Conservation (phyloP, 139 green algal species). For the Prasinococcaceae sp. region DNA sequence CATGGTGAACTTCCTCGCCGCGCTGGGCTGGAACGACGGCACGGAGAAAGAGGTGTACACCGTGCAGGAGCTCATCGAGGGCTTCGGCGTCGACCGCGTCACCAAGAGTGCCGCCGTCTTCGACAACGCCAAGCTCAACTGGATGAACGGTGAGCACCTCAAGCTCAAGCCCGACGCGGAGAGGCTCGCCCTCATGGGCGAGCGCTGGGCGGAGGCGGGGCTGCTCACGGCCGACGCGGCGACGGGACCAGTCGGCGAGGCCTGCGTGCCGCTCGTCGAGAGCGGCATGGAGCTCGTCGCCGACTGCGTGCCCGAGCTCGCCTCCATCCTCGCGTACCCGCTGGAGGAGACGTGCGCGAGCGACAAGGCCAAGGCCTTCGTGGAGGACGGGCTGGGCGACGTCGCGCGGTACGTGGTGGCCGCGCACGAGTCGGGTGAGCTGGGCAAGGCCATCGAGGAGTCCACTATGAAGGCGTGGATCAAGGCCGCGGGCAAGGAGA, state of each 20-base stretch:
- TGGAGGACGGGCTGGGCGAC: slow-evolving; percentile 61
- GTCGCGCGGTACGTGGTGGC: slow-evolving; percentile 54
- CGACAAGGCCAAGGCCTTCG: slow-evolving; percentile 19
- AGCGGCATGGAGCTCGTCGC: slow-evolving; percentile 34
- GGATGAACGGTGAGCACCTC: slow-evolving; percentile 74
- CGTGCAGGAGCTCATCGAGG: slow-evolving; percentile 19
- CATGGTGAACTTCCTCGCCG: slow-evolving; percentile 92
- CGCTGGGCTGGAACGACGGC: slow-evolving; percentile 98
- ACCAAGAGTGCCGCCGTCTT: slow-evolving; percentile 91
- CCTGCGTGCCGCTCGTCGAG: slow-evolving; percentile 8
- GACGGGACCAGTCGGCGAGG: too few relatives aligned
- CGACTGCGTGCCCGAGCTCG: slow-evolving; percentile 47
- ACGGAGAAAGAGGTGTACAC: slow-evolving; percentile 91
- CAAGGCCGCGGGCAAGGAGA: slow-evolving; percentile 81
- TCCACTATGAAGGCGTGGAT: slow-evolving; percentile 71
- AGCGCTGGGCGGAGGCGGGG: slow-evolving; percentile 33
- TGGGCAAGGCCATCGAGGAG: slow-evolving; percentile 47
- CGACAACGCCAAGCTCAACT: slow-evolving; percentile 54
- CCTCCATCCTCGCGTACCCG: slow-evolving; percentile 64
- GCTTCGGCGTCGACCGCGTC: slow-evolving; percentile 81
- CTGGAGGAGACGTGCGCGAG: slow-evolving; percentile 58
- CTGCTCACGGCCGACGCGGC: too few relatives aligned
- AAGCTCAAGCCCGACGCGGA: slow-evolving; percentile 39
- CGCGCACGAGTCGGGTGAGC: slow-evolving; percentile 55
- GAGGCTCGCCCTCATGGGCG: slow-evolving; percentile 18